Conservation (phyloP, 78 protist species). For the Speleostelium caveatum region DNA sequence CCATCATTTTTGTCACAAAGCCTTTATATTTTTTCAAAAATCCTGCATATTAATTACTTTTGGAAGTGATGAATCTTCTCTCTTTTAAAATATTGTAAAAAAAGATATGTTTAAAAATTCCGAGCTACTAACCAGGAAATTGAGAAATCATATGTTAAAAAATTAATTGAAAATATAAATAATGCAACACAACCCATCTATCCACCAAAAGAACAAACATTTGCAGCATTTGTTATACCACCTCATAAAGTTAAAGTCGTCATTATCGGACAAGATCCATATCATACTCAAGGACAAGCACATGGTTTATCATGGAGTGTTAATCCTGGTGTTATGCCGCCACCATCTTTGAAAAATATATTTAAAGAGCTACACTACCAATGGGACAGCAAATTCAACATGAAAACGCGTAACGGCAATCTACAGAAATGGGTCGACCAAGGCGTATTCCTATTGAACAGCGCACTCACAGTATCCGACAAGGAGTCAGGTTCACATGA, state of each 20-base stretch:
- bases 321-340: conserved; percentile 67
- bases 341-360: conserved; percentile 82
- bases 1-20: too few relatives aligned
- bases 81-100: too few relatives aligned
- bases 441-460: conserved; percentile 89
- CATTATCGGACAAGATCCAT: conserved; percentile 92
- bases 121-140: too few relatives aligned
- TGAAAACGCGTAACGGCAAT: conserved; percentile 81
- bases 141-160: conserved; percentile 26
- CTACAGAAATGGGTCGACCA: conserved; percentile 86
- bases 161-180: conserved; percentile 12
- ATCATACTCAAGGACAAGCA: conserved; percentile 81
- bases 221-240: too few relatives aligned
- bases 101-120: too few relatives aligned
- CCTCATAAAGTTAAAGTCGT: conserved; percentile 78
- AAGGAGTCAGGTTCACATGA: conserved; percentile 83
- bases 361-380: conserved; percentile 74
- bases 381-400: conserved; percentile 20
- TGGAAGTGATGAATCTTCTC: too few relatives aligned
- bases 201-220: conserved; percentile 66
- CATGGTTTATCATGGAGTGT: conserved; percentile 89
- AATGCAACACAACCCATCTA: conserved; percentile 11
- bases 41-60: too few relatives aligned
- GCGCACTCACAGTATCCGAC: conserved; percentile 78
- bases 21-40: too few relatives aligned